Conservation (phyloP, 495 filamentous ascomycete genomes). For the Tuber aestivum region DNA sequence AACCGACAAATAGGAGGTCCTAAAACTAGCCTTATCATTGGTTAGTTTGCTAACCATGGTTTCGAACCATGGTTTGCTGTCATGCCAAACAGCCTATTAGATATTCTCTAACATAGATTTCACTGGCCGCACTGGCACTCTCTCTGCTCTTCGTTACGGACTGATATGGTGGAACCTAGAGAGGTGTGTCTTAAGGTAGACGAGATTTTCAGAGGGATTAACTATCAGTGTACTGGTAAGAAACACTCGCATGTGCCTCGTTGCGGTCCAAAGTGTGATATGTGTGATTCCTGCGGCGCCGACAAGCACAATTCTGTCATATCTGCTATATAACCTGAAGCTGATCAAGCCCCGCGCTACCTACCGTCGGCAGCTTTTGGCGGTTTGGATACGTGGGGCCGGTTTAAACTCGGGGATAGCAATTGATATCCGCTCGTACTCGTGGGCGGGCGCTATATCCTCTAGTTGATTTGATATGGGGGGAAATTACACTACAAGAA, state of each 20-base stretch:
- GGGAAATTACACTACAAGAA: background rate
- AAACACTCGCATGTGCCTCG: background rate
- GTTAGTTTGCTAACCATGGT: no score
- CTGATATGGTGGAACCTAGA: background rate
- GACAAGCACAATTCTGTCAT: background rate
- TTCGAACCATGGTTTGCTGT: no score
- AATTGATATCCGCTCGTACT: background rate
- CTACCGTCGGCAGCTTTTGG: background rate
- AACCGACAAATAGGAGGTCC: no score
- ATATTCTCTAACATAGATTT: background rate
- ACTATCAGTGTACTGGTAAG: background rate
- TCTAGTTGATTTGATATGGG: background rate
- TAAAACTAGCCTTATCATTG: no score
- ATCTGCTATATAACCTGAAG: background rate
- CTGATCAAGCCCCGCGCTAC: background rate
- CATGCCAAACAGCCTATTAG: no score
- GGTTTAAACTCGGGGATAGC: background rate
- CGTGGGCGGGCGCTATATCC: background rate
- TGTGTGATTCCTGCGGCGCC: background rate
- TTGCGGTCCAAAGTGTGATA: background rate
- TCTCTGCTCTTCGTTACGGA: background rate
- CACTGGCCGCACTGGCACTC: background rate
- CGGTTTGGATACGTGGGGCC: background rate
- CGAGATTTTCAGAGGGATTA: background rate
- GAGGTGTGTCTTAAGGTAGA: background rate